These are phyloP conservation scores for Plasmodium cynomolgi DNA, from an alignment of 169 alveolate genomes.

Conservation along the genomic window DNA sequence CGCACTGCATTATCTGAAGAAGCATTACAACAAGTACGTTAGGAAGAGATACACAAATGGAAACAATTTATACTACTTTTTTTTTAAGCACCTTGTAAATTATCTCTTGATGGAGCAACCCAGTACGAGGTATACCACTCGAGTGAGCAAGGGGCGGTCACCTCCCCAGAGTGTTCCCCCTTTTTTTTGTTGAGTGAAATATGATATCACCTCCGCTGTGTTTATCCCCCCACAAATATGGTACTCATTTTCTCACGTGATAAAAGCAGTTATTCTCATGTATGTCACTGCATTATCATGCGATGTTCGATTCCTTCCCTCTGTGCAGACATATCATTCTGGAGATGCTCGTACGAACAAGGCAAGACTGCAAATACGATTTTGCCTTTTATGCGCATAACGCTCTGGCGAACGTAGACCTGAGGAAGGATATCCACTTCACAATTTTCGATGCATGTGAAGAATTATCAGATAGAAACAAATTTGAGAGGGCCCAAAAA, in stretches of 20 bases:
- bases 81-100: slow-evolving; percentile 37
- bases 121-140: slow-evolving; percentile 5
- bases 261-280: background rate
- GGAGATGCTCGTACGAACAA: slow-evolving; percentile 20
- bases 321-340: slow-evolving; percentile 18
- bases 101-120: slow-evolving; percentile 15
- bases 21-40: slow-evolving; percentile 47
- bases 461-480: slow-evolving; percentile 33
- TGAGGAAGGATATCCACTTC: slow-evolving; percentile 8
- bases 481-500: slow-evolving; percentile 27
- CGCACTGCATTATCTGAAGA: slow-evolving; percentile 14
- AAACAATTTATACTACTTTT: slow-evolving; percentile 19
- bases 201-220: background rate
- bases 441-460: slow-evolving; percentile 27
- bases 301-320: background rate
- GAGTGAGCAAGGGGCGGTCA: background rate
- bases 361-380: slow-evolving; percentile 31
- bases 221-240: background rate
- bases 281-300: background rate
- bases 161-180: background rate
- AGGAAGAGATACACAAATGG: background rate
- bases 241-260: background rate
- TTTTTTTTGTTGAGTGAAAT: background rate
- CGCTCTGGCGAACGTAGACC: background rate
- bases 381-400: slow-evolving; percentile 27